Evolutionary conservation across 2,329 filamentous ascomycete genomes (phyloP).

Genomic region (Hypoxylon sp.): DNA sequence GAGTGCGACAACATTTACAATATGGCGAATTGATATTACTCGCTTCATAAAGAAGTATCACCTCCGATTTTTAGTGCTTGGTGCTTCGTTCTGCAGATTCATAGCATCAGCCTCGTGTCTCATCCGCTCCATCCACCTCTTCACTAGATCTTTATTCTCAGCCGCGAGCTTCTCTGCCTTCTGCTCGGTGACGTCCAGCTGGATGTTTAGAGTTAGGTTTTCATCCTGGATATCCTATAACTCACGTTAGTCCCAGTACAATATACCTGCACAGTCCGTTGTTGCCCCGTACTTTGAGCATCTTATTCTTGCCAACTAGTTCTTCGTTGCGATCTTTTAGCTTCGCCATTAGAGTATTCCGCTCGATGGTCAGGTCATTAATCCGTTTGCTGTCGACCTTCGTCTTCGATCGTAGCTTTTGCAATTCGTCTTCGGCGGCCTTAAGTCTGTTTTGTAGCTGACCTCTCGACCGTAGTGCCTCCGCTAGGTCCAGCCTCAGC

Average conservation of each 20-base stretch:
- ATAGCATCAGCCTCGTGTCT: conserved; percentile 87
- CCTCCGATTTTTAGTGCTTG: conserved; percentile 46
- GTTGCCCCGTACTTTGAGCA: conserved; percentile 73
- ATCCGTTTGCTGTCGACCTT: conserved; percentile 73
- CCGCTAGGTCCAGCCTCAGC: conserved; percentile 77
- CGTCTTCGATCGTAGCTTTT: conserved; percentile 70
- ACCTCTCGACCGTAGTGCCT: conserved; percentile 80
- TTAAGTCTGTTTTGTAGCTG: conserved; percentile 75
- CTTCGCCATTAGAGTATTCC: conserved; percentile 71
- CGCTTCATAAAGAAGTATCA: conserved; percentile 22
- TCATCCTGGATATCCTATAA: conserved; percentile 88
- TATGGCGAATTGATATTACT: conserved; percentile 24
- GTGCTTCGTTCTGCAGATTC: conserved; percentile 75
- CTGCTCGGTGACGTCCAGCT: conserved; percentile 88
- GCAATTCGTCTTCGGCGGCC: conserved; percentile 73
- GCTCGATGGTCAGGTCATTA: conserved; percentile 72
- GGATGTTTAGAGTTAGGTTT: conserved; percentile 86
- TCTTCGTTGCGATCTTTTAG: conserved; percentile 88
- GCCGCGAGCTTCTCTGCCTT: conserved; percentile 77
- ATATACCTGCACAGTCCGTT: not conserved
- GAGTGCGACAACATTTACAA: conserved; percentile 41
- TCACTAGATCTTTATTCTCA: conserved; percentile 91
- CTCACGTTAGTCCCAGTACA: conserved; percentile 9
- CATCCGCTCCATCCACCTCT: conserved; percentile 92
- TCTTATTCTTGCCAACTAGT: conserved; percentile 82